Evolutionary conservation across 2,329 filamentous ascomycete species (phyloP).

Genomic region (Fusarium acutatum): DNA sequence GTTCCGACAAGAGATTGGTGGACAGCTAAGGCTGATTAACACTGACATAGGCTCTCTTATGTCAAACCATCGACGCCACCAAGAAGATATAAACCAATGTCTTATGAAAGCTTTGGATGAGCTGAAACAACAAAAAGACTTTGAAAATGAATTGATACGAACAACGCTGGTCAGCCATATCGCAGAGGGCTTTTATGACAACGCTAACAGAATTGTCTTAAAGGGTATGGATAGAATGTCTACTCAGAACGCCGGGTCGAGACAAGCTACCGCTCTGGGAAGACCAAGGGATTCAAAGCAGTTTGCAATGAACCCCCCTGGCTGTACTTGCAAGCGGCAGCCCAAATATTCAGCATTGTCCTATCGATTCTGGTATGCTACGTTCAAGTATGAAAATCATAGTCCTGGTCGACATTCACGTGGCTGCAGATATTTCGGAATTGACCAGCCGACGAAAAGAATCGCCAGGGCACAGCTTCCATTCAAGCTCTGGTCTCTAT

Average conservation of each 20-base stretch:
- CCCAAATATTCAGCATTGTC: rapidly evolving
- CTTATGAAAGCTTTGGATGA: rapidly evolving
- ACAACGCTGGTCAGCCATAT: rapidly evolving
- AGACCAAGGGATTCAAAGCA: rapidly evolving
- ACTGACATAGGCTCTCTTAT: background rate
- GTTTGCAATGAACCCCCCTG: rapidly evolving
- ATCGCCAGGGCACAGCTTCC: background rate
- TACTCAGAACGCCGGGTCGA: rapidly evolving
- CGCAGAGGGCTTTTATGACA: rapidly evolving
- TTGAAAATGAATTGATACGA: background rate
- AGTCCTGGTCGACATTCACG: background rate
- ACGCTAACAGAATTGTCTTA: rapidly evolving
- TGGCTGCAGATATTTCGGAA: background rate
- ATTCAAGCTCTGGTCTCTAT: background rate
- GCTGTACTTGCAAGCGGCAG: rapidly evolving
- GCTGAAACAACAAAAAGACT: background rate
- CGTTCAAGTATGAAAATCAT: rapidly evolving
- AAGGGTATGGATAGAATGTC: background rate
- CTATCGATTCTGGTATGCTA: background rate
- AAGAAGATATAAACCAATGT: rapidly evolving
- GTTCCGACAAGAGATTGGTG: background rate
- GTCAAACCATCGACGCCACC: background rate
- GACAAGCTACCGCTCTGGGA: rapidly evolving
- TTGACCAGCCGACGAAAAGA: background rate
- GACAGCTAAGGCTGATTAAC: background rate